A percentile compares a stretch with the other conserved stretches of the same genome.
Conservation (phyloP, 106 monocot species). For the Dendrobium huoshanense region DNA sequence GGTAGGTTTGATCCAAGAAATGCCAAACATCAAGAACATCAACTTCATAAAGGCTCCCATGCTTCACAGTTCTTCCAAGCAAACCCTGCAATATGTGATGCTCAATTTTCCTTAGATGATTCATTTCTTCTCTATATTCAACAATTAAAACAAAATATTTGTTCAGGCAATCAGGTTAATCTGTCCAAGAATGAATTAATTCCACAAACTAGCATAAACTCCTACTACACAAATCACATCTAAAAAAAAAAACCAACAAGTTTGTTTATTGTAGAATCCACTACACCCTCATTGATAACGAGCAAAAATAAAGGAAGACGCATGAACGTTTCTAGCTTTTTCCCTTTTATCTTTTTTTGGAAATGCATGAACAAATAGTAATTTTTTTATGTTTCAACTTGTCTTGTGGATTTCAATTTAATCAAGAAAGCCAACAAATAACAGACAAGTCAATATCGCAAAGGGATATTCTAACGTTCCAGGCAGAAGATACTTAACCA, state of each 20-base stretch:
- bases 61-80: neutral
- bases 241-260: neutral
- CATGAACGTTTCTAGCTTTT: neutral
- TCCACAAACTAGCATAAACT: neutral
- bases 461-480: neutral
- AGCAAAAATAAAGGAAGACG: neutral
- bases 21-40: neutral
- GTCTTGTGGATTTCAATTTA: neutral
- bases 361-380: neutral
- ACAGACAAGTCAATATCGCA: neutral
- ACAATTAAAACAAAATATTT: neutral
- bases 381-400: neutral
- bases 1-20: neutral
- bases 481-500: neutral
- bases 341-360: no score
- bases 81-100: neutral
- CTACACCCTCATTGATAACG: neutral
- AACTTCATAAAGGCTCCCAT: neutral
- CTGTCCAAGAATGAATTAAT: neutral
- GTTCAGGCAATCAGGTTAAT: neutral
- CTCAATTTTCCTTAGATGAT: neutral
- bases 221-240: neutral
- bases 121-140: neutral
- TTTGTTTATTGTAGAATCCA: neutral
- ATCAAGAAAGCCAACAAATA: neutral